phyloP scores from a whole-genome alignment of 2,329 filamentous ascomycete genomes.

The Tetracladium maxilliforme region DNA sequence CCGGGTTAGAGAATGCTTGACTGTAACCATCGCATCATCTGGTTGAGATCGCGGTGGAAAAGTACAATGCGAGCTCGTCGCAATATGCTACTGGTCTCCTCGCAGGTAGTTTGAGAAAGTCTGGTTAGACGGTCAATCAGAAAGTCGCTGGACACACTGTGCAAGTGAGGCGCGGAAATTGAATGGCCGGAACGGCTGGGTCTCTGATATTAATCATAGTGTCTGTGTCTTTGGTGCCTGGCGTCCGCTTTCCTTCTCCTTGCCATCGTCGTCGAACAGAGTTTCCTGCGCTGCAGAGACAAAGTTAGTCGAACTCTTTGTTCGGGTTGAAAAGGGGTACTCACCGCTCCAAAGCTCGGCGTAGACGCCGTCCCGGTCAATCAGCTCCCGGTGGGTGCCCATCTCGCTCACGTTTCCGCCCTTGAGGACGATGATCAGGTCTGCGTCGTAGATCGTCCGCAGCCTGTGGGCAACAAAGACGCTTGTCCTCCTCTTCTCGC shows the following conservation, averaged over 20 bases:
- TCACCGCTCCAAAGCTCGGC: slow-evolving; percentile 80
- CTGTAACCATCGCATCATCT: too few species aligned
- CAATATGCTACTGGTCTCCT: too few species aligned
- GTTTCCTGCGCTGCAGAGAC: slow-evolving; percentile 42
- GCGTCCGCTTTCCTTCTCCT: slow-evolving; percentile 22
- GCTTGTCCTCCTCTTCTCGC: slow-evolving; percentile 77
- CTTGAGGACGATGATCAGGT: slow-evolving; percentile 82
- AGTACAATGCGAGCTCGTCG: too few species aligned
- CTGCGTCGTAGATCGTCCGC: slow-evolving; percentile 84
- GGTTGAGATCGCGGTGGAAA: too few species aligned
- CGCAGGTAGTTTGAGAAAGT: too few species aligned
- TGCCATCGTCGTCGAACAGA: slow-evolving; percentile 32
- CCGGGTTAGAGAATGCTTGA: too few species aligned
- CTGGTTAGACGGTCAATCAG: too few species aligned
- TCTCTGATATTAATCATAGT: too few species aligned
- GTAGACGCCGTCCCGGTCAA: slow-evolving; percentile 69
- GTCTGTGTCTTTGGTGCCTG: too few species aligned
- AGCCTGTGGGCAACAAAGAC: slow-evolving; percentile 90
- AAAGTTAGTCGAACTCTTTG: slow-evolving; percentile 1
- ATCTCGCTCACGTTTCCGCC: slow-evolving; percentile 76
- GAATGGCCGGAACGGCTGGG: too few species aligned
- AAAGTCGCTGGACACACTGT: too few species aligned
- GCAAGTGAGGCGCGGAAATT: too few species aligned
- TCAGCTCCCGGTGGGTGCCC: slow-evolving; percentile 74
- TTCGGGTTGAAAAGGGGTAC: slow-evolving; percentile 16